Conservation (phyloP, 2,329 filamentous ascomycete species). For the Fusarium multiceps region DNA sequence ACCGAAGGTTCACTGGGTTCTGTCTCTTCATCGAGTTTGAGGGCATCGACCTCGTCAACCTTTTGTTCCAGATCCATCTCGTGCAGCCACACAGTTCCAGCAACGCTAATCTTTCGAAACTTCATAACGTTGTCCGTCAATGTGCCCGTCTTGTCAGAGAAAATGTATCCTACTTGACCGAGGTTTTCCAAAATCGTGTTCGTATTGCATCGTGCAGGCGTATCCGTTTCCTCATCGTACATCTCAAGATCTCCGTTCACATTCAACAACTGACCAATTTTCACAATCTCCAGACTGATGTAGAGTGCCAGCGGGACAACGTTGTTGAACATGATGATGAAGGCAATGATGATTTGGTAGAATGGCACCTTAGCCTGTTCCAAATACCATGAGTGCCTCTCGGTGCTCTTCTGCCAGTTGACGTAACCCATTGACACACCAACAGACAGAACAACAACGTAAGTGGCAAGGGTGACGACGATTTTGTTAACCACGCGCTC, state of each 20-base stretch:
- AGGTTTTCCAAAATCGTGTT: slow-evolving; percentile 96
- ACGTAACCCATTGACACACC: slow-evolving; percentile 86
- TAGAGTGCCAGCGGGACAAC: slow-evolving; percentile 92
- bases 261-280: slow-evolving; percentile 81
- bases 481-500: slow-evolving; percentile 83
- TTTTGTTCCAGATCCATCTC: slow-evolving; percentile 73
- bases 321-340: slow-evolving; percentile 97
- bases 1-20: slow-evolving; percentile 44
- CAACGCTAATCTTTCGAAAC: slow-evolving; percentile 91
- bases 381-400: slow-evolving; percentile 81
- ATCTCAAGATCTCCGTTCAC: slow-evolving; percentile 86
- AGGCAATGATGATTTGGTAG: slow-evolving; percentile 86
- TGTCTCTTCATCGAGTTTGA: slow-evolving; percentile 35
- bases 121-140: slow-evolving; percentile 96
- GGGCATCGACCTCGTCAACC: slow-evolving; percentile 34
- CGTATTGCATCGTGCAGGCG: slow-evolving; percentile 88
- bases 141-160: slow-evolving; percentile 95
- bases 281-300: slow-evolving; percentile 89
- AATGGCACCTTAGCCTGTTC: slow-evolving; percentile 76
- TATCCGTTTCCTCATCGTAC: slow-evolving; percentile 87
- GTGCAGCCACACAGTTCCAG: slow-evolving; percentile 89
- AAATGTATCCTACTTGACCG: slow-evolving; percentile 89
- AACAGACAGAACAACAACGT: slow-evolving; percentile 81
- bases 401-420: slow-evolving; percentile 76
- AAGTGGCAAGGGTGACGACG: slow-evolving; percentile 81